phyloP scores from a whole-genome alignment of 202 grass and related monocot genomes.

The Setaria viridis region DNA sequence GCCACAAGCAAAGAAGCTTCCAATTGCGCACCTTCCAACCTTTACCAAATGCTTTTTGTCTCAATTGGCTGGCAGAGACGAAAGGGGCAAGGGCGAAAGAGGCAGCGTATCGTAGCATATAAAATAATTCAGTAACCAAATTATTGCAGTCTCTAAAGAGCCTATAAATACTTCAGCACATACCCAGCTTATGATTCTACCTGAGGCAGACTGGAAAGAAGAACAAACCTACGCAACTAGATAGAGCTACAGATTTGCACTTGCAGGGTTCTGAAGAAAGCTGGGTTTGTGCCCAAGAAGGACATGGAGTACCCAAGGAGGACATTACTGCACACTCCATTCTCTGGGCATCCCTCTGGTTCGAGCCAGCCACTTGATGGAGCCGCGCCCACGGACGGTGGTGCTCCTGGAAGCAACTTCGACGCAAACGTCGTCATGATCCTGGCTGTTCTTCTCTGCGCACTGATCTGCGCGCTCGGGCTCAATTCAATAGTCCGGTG shows the following conservation, averaged over 20 bases:
- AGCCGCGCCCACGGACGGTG: neutral
- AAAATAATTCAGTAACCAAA: slow-evolving; percentile 26
- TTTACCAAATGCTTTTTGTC: slow-evolving; percentile 42
- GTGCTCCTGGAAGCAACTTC: slow-evolving; percentile 44
- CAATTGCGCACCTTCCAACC: slow-evolving; percentile 37
- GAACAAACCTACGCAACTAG: neutral
- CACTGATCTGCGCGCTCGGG: slow-evolving; percentile 76
- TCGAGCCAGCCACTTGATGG: slow-evolving; percentile 48
- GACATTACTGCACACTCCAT: slow-evolving; percentile 61
- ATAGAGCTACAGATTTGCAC: slow-evolving; percentile 14
- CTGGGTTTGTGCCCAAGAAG: neutral
- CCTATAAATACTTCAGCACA: slow-evolving; percentile 54
- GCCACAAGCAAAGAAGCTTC: slow-evolving; percentile 53
- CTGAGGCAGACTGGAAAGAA: slow-evolving; percentile 39
- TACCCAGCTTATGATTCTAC: slow-evolving; percentile 37
- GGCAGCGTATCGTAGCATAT: slow-evolving; percentile 20
- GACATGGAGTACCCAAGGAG: slow-evolving; percentile 63
- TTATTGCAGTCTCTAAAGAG: slow-evolving; percentile 32
- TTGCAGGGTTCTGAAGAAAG: slow-evolving; percentile 41
- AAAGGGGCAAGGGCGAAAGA: slow-evolving; percentile 33
- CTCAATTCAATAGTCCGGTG: slow-evolving; percentile 83
- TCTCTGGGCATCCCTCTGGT: slow-evolving; percentile 59
- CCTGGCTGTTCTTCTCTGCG: slow-evolving; percentile 77
- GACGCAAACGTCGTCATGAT: slow-evolving; percentile 84
- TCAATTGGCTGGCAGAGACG: slow-evolving; percentile 40